Evolutionary conservation across 169 alveolate species (phyloP).

Genomic region (Eimeria tenella): DNA sequence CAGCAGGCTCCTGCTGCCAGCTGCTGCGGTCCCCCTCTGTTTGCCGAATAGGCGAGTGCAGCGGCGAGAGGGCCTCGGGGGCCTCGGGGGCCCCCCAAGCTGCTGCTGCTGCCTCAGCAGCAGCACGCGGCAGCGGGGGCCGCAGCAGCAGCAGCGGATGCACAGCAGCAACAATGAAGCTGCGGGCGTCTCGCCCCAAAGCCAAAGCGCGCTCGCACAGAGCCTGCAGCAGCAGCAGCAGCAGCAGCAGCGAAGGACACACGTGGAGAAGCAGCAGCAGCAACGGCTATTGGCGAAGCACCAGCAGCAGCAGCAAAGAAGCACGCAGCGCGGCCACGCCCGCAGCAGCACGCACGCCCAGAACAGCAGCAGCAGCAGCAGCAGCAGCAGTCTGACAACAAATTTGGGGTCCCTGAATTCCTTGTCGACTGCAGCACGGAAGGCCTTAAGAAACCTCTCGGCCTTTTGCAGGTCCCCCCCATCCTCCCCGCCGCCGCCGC

Average conservation of each 20-base stretch:
- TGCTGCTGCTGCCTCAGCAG: neutral
- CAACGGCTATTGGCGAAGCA: neutral
- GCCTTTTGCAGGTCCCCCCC: neutral
- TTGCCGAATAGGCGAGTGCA: conserved; percentile 22
- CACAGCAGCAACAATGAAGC: conserved; percentile 28
- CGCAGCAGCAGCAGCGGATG: neutral
- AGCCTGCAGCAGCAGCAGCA: conserved; percentile 13
- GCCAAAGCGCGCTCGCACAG: conserved; percentile 18
- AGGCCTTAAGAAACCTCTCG: neutral
- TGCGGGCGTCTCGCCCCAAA: conserved; percentile 32
- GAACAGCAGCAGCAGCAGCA: neutral
- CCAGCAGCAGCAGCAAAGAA: neutral
- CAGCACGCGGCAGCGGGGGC: conserved; percentile 10
- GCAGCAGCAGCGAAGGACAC: neutral
- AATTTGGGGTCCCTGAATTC: neutral
- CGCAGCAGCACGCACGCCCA: neutral
- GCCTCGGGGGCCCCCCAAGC: conserved; percentile 57
- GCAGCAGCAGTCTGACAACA: neutral
- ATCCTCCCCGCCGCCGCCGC: too few species aligned
- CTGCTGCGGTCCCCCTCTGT: conserved; percentile 4
- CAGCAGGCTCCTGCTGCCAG: neutral
- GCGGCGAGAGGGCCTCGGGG: conserved; percentile 61
- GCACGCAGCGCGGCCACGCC: neutral
- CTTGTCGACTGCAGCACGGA: conserved; percentile 3
- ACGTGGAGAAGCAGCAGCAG: neutral